Base-by-base conservation (phyloP, 805 yeast species). In the Ogataea nonfermentans region DNA sequence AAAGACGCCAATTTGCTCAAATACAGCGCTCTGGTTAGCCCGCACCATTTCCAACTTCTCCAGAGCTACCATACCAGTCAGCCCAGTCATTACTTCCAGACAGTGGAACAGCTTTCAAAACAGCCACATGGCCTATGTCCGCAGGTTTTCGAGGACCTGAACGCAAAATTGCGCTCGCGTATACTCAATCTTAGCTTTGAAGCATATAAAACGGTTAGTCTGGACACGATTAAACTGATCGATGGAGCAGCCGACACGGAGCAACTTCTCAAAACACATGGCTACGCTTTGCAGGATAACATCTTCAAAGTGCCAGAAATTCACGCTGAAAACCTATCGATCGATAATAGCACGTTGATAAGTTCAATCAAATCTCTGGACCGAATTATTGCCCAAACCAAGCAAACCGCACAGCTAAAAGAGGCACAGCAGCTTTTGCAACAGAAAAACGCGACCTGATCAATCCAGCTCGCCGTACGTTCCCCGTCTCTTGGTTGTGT, bases 401-500 rank as follows among this genome's bases (percentile, higher is more conserved):
- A 23, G 11, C 42, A 29, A 16, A 23, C 8, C 11, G 26, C 29
- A 13, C 37, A 32, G 29, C 28, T 39, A 11, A 39, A 29, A 27
- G 35, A 32, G 14, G 34, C 33, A 11, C 40, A 27, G 13, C 20
- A 22, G 27, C 24, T 29, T 8, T 12, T 29, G 15, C 24, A 23
- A 24, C 38, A 36, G 17, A 9, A 11, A 36, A 23, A 27, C 22
- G 9, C 16, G 6, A 6, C 29, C 9, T 5, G 24, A 9, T 40
- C 34, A 58, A 24, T 55, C 61, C 26, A 61, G 43, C 46, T 61
- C 64, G 22, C 66, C 66, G 38, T 55, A 61, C 9, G 53, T 41
- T 31, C 66, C 66, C 39, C 48, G 75, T 53, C 78, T 72, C 63
- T 84, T 82, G 1, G 97, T 91, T 3, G 98, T 91, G 62, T 93